Evolutionary conservation across 2,329 filamentous ascomycete species (phyloP).

Genomic region (Fusarium multiceps): DNA sequence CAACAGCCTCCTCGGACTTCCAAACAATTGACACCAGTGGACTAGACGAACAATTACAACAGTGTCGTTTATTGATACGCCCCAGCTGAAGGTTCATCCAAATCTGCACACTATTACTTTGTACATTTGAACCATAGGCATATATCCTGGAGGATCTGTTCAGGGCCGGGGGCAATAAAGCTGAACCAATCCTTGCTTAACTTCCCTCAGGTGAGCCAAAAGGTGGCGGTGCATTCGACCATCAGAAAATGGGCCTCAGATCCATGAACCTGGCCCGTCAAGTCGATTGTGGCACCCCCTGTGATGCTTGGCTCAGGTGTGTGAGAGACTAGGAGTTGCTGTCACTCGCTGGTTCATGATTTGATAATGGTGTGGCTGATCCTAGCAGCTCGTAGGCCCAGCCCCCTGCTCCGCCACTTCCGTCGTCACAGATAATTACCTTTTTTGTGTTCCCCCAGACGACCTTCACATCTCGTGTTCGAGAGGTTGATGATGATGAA

Average conservation of each 20-base stretch:
- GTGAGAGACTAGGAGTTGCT: slow-evolving; percentile 25
- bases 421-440: slow-evolving; percentile 25
- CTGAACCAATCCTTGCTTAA: slow-evolving; percentile 37
- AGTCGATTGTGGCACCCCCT: slow-evolving; percentile 32
- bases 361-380: slow-evolving; percentile 38
- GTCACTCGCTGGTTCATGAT: slow-evolving; percentile 19
- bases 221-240: slow-evolving; percentile 36
- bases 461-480: slow-evolving; percentile 31
- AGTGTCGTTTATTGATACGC: slow-evolving; percentile 26
- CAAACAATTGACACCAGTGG: background rate
- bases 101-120: background rate
- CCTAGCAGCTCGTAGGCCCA: slow-evolving; percentile 29
- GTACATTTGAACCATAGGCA: slow-evolving; percentile 1
- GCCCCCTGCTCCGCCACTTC: slow-evolving; percentile 35
- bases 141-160: background rate
- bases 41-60: background rate
- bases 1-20: background rate
- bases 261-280: slow-evolving; percentile 22
- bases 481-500: slow-evolving; percentile 15
- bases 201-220: slow-evolving; percentile 40
- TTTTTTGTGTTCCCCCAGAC: slow-evolving; percentile 15
- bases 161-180: slow-evolving; percentile 21
- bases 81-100: slow-evolving; percentile 33
- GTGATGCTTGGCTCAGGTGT: slow-evolving; percentile 18
- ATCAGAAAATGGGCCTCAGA: slow-evolving; percentile 16